These are phyloP conservation scores for Pleurotus sapidus DNA, from an alignment of 768 basidiomycete species.

Conservation along the genomic window DNA sequence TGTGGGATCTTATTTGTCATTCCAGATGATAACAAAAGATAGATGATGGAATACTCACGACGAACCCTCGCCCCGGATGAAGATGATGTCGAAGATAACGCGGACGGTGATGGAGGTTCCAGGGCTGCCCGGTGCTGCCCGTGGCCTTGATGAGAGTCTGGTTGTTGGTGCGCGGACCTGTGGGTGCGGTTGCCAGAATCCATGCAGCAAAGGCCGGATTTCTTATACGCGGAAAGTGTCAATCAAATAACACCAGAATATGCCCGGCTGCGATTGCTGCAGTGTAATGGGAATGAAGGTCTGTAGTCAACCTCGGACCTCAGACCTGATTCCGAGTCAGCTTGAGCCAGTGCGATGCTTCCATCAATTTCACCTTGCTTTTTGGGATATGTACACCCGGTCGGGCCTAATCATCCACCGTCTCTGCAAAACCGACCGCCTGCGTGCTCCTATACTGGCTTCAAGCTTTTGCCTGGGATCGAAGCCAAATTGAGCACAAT, in stretches of 20 bases:
- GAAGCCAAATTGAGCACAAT: too few relatives aligned
- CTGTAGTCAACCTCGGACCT: not conserved
- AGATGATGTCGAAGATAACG: slow-evolving; percentile 6
- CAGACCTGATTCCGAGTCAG: not conserved
- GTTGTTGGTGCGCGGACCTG: not conserved
- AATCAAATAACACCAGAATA: not conserved
- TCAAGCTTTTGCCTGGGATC: too few relatives aligned
- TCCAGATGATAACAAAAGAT: not conserved
- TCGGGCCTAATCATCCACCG: not conserved
- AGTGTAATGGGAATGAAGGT: not conserved
- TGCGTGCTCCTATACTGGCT: too few relatives aligned
- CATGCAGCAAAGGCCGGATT: not conserved
- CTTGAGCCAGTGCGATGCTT: not conserved
- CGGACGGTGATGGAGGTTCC: not conserved
- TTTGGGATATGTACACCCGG: slow-evolving; percentile 3
- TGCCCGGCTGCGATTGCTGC: not conserved
- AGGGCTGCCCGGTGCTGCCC: not conserved
- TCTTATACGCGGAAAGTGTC: not conserved
- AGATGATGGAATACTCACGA: slow-evolving; percentile 1
- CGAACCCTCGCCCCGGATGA: slow-evolving; percentile 2
- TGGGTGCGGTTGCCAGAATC: not conserved
- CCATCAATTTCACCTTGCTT: not conserved
- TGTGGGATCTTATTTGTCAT: slow-evolving; percentile 7
- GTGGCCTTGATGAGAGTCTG: not conserved
- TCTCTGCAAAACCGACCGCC: not conserved